A percentile compares a stretch with the other conserved stretches of the same genome.
Conservation (phyloP, 805 yeast species). For the Nakazawaea sp. region DNA sequence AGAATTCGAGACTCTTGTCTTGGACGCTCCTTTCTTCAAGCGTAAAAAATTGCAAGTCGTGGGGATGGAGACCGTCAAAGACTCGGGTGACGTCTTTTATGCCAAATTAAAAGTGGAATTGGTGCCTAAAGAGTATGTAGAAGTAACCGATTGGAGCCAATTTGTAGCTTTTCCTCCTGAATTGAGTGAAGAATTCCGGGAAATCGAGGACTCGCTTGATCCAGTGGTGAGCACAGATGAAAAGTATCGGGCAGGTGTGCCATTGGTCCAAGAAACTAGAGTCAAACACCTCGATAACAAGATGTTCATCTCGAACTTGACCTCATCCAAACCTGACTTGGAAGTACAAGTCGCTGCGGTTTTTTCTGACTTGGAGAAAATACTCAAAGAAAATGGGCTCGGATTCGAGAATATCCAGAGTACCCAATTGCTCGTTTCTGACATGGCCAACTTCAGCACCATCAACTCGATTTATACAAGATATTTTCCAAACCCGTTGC, state of each 20-base stretch:
- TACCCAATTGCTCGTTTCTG: constrained; percentile 50
- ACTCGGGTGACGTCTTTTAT: constrained; percentile 67
- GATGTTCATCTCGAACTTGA: constrained; percentile 37
- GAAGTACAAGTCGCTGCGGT: constrained; percentile 43
- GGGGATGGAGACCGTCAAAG: constrained; percentile 33
- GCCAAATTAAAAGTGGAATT: constrained; percentile 48
- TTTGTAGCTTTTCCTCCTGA: constrained; percentile 6
- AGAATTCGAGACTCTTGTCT: constrained; percentile 88
- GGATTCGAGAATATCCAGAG: constrained; percentile 45
- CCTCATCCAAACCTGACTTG: constrained; percentile 16
- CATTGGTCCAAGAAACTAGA: constrained; percentile 2
- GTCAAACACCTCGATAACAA: constrained; percentile 20
- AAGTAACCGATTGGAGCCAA: constrained; percentile 11
- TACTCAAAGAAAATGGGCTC: constrained; percentile 25
- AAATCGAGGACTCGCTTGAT: neutral
- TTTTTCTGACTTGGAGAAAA: constrained; percentile 33
- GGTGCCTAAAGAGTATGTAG: constrained; percentile 21
- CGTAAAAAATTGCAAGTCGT: constrained; percentile 40
- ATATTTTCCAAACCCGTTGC: constrained; percentile 53
- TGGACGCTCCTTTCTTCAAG: constrained; percentile 82
- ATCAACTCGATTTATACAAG: constrained; percentile 57
- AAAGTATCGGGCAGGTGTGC: neutral
- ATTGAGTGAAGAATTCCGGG: constrained; percentile 3
- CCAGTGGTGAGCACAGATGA: neutral
- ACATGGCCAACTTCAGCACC: constrained; percentile 57